A percentile compares a stretch with the other conserved stretches of the same genome.
Conservation (phyloP, 148 eudicot species). For the Talinum fruticosum region DNA sequence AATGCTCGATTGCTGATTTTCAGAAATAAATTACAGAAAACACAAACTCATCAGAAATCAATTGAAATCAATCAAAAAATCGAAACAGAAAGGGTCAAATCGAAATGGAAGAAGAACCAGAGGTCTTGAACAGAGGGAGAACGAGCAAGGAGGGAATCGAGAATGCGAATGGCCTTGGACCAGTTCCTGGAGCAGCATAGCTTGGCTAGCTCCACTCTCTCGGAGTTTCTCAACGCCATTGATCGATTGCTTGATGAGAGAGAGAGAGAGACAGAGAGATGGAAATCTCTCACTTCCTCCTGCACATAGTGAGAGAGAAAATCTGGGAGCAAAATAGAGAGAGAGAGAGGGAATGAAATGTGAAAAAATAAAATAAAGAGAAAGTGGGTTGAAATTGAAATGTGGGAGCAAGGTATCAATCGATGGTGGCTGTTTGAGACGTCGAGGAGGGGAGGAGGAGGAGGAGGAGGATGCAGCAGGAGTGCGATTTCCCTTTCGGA, state of each 20-base stretch:
- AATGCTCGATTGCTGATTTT: constrained; percentile 84
- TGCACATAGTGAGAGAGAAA: background rate
- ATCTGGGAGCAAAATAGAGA: background rate
- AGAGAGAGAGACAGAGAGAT: background rate
- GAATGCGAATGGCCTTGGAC: constrained; percentile 94
- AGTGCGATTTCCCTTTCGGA: background rate
- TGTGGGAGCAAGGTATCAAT: constrained; percentile 3
- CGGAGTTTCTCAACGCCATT: constrained; percentile 59
- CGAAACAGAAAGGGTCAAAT: background rate
- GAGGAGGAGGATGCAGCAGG: background rate
- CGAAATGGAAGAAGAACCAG: constrained; percentile 43
- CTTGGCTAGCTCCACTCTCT: constrained; percentile 78
- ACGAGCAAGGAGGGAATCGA: constrained; percentile 70
- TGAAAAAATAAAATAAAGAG: background rate
- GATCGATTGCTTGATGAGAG: constrained; percentile 22
- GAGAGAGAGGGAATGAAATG: background rate
- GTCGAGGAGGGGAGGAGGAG: background rate
- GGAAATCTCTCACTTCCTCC: constrained; percentile 9
- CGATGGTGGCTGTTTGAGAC: constrained; percentile 18
- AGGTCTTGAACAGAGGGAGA: constrained; percentile 73
- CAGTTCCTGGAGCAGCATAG: constrained; percentile 82
- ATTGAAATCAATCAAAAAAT: background rate
- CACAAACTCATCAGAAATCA: background rate
- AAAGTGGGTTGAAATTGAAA: constrained; percentile 6
- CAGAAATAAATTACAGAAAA: constrained; percentile 3